Evolutionary conservation across 306 rosid species (phyloP), one percentile per base, ranked within the genome.

Genomic region (Pachyrhizus erosus): DNA sequence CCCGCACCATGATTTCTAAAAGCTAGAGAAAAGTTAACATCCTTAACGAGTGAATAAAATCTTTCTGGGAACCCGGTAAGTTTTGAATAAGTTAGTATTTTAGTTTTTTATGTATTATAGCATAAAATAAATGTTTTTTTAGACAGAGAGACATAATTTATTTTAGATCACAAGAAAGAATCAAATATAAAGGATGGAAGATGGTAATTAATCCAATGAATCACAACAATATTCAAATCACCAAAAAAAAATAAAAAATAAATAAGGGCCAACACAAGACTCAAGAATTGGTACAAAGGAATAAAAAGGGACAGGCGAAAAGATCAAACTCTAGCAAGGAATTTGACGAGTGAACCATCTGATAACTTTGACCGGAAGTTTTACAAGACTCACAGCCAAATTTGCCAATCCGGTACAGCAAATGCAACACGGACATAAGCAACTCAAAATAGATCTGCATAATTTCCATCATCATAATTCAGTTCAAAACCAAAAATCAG

Each of bases 341-440:
- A 92, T 90, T 73, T 89, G 78, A 1, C 80, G 83, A 14, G 79
- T 91, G 86, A 92, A 92, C 93, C 97, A 92, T 46, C 75, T 80
- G 8, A 92, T 81, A 29, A 90, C 45, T 67, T 76, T 87, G 9
- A 94, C 39, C 0, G 98, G 98, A 76, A 92, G 97, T 88, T 90
- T 89, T 0, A 94, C 84, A n/a, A 94, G 89, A 77, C 86, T 72
- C 82, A 90, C 67, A 5, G 97, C 98, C 87, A 94, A 31, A 70
- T 92, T 92, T 0, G 93, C 97, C 75, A 94, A 39, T 77, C 91
- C 93, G 1, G 85, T 34, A 7, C 87, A 89, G 75, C 98, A 92
- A 12, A 88, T 64, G 88, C 97, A 94, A 58, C 97, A 94, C 0
- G 98, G 98, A 79, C 98, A 94, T 83, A 91, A 67, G 68, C 97